Conservation (phyloP, 2,329 filamentous ascomycete species). For the Nemania sp. region DNA sequence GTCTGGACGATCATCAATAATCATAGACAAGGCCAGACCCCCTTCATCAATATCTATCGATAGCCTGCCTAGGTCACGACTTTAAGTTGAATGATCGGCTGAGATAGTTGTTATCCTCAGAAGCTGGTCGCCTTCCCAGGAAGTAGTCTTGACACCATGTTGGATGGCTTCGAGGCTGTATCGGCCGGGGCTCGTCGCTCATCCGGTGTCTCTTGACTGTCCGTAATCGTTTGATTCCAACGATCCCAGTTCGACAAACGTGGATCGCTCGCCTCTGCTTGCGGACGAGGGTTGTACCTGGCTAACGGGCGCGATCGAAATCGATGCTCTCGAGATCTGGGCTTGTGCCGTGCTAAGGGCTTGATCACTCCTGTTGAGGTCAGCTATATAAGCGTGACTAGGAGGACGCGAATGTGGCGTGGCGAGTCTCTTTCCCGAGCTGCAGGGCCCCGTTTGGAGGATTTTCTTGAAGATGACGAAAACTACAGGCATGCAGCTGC, state of each 20-base stretch:
- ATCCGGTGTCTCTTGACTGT: slow-evolving; percentile 9
- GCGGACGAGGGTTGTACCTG: not conserved
- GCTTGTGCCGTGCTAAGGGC: not conserved
- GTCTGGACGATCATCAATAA: too few species aligned
- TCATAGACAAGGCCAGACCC: too few species aligned
- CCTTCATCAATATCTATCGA: too few species aligned
- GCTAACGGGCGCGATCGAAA: not conserved
- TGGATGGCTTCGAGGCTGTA: not conserved
- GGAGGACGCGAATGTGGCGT: slow-evolving; percentile 14
- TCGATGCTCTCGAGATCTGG: not conserved
- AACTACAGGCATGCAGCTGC: slow-evolving; percentile 24
- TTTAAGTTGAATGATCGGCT: too few species aligned
- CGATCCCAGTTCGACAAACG: slow-evolving; percentile 17
- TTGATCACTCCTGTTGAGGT: slow-evolving; percentile 1
- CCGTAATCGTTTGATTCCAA: slow-evolving; percentile 12
- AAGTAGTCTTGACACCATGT: not conserved
- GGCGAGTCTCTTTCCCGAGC: not conserved
- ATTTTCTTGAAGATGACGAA: slow-evolving; percentile 24
- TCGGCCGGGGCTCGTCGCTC: not conserved
- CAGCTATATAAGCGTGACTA: slow-evolving; percentile 22
- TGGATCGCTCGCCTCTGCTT: not conserved
- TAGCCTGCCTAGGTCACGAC: too few species aligned
- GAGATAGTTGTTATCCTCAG: too few species aligned
- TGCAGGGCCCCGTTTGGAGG: not conserved
- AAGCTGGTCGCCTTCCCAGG: not conserved